These are phyloP conservation scores for Hygrocybe coccinea DNA, from an alignment of 768 basidiomycete genomes.

Conservation along the genomic window DNA sequence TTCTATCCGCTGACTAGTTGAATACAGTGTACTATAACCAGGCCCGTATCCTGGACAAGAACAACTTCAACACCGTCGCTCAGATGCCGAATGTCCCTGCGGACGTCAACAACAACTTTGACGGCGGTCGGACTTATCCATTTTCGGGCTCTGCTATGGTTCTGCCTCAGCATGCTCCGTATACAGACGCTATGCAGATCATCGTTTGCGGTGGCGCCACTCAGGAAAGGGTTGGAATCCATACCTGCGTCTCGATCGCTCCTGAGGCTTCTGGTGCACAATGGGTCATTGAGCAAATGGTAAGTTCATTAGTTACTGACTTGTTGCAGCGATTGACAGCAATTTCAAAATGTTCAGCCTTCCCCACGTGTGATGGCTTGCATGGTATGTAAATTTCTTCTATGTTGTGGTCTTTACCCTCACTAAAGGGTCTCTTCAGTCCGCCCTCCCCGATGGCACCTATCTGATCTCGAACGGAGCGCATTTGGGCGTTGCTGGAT, in stretches of 20 bases:
- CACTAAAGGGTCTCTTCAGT: not conserved
- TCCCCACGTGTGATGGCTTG: conserved; percentile 69
- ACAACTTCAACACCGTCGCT: conserved; percentile 55
- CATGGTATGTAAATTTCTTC: conserved; percentile 32
- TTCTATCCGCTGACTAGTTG: not conserved
- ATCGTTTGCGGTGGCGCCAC: conserved; percentile 76
- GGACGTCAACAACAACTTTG: conserved; percentile 59
- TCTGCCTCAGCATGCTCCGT: conserved; percentile 67
- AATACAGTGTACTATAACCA: conserved; percentile 70
- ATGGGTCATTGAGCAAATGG: conserved; percentile 75
- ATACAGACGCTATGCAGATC: conserved; percentile 64
- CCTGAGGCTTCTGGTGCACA: conserved; percentile 58
- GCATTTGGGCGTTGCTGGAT: conserved; percentile 50
- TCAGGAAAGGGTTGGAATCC: conserved; percentile 45
- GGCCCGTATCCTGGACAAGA: conserved; percentile 67
- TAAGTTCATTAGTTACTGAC: not conserved
- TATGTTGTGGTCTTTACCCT: not conserved
- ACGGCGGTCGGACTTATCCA: conserved; percentile 69
- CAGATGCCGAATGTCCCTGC: conserved; percentile 70
- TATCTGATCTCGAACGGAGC: conserved; percentile 58
- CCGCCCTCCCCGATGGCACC: conserved; percentile 53
- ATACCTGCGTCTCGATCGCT: conserved; percentile 66
- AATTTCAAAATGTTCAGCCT: conserved; percentile 28
- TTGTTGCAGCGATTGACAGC: too few species aligned
- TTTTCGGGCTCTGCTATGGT: conserved; percentile 66